A percentile compares a stretch with the other conserved stretches of the same genome.
These are phyloP conservation scores for Dendrobium huoshanense DNA, from an alignment of 106 monocot species.

Conservation along the genomic window DNA sequence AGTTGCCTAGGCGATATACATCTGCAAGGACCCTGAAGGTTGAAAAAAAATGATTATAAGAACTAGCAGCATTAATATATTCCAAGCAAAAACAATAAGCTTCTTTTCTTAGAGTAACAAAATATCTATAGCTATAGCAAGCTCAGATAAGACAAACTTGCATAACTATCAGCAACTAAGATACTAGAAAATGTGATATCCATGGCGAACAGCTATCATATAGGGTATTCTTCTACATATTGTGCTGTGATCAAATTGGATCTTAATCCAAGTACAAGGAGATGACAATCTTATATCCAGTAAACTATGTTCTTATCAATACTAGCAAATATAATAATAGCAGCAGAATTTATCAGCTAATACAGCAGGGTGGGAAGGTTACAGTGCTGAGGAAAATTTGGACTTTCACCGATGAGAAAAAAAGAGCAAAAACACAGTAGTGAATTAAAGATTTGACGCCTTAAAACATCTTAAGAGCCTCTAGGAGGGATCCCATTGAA, in stretches of 20 bases:
- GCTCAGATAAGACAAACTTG: background rate
- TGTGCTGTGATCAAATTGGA: background rate
- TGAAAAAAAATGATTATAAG: slow-evolving; percentile 6
- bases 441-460: background rate
- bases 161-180: background rate
- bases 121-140: background rate
- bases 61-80: background rate
- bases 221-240: background rate
- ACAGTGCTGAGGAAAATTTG: background rate
- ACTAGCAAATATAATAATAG: background rate
- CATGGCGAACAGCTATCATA: background rate
- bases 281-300: no score
- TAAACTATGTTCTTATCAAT: background rate
- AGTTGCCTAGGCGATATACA: slow-evolving; percentile 66
- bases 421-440: background rate
- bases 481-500: background rate
- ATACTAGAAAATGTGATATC: background rate
- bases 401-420: background rate
- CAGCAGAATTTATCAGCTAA: background rate
- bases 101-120: background rate
- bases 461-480: background rate
- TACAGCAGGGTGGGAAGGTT: background rate
- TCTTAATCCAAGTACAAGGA: background rate
- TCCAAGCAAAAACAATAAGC: background rate
- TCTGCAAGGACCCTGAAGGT: slow-evolving; percentile 72